Evolutionary conservation across 441 rosid genomes (phyloP).

Genomic region (Pelargonium citronellum): DNA sequence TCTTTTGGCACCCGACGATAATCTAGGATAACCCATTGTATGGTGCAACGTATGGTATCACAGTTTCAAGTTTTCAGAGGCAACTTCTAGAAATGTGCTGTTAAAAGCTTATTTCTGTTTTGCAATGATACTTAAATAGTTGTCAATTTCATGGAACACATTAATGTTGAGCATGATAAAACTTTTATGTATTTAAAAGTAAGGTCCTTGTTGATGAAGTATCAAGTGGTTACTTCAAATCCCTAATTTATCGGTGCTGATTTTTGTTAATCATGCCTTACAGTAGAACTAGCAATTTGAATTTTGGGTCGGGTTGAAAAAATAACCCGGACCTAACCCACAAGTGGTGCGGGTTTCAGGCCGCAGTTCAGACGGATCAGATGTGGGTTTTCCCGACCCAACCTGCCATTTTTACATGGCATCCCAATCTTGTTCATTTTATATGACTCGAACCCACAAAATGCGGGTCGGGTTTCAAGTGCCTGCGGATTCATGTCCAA

Average conservation of each 20-base stretch:
- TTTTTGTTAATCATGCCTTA: not conserved
- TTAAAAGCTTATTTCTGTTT: not conserved
- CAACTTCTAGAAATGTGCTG: not conserved
- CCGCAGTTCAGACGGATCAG: no score
- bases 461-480: no score
- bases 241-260: not conserved
- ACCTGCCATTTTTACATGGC: no score
- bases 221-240: not conserved
- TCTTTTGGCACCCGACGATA: not conserved
- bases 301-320: no score
- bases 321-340: no score
- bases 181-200: not conserved
- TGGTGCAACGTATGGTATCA: not conserved
- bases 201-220: not conserved
- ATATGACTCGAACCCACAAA: no score
- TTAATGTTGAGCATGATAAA: not conserved
- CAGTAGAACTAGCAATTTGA: not conserved
- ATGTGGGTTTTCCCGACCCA: no score
- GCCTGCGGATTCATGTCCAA: no score
- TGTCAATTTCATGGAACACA: not conserved
- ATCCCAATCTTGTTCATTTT: no score
- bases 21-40: not conserved
- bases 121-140: not conserved
- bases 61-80: not conserved
- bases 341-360: no score